Conservation (phyloP, 1,284 basidiomycete genomes). For the Cutaneotrichosporon cutaneum region DNA sequence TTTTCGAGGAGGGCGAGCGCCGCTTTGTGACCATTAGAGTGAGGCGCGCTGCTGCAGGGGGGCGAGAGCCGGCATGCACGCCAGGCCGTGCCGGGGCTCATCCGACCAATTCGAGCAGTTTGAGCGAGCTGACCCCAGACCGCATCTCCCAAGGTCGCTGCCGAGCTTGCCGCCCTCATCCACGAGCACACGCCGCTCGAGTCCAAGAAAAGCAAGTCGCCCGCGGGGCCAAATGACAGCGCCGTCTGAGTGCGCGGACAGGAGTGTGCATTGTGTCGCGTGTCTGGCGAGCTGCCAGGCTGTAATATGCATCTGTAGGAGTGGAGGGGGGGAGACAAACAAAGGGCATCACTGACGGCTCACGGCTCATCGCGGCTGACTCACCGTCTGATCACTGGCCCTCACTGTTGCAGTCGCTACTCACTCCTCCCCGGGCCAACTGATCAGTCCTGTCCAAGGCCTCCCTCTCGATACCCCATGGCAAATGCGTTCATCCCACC, state of each 20-base stretch:
- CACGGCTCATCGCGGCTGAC: too few relatives aligned
- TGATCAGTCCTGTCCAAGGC: too few relatives aligned
- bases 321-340: neutral
- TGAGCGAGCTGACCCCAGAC: conserved; percentile 52
- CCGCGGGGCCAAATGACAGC: neutral
- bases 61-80: too few relatives aligned
- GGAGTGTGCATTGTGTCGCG: conserved; percentile 1
- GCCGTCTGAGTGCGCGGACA: neutral
- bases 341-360: too few relatives aligned
- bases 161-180: conserved; percentile 41
- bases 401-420: too few relatives aligned
- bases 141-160: conserved; percentile 62
- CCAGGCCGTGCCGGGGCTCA: too few relatives aligned
- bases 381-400: too few relatives aligned
- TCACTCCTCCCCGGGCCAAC: too few relatives aligned
- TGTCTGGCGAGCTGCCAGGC: neutral
- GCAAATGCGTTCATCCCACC: too few relatives aligned
- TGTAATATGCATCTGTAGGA: conserved; percentile 7
- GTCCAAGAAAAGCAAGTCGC: conserved; percentile 15
- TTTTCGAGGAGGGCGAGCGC: conserved; percentile 65
- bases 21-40: conserved; percentile 76
- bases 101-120: neutral
- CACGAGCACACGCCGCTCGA: conserved; percentile 44
- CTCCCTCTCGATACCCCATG: too few relatives aligned
- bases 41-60: conserved; percentile 30